phyloP scores from a whole-genome alignment of 139 green algal genomes.

The Tetraselmis striata region DNA sequence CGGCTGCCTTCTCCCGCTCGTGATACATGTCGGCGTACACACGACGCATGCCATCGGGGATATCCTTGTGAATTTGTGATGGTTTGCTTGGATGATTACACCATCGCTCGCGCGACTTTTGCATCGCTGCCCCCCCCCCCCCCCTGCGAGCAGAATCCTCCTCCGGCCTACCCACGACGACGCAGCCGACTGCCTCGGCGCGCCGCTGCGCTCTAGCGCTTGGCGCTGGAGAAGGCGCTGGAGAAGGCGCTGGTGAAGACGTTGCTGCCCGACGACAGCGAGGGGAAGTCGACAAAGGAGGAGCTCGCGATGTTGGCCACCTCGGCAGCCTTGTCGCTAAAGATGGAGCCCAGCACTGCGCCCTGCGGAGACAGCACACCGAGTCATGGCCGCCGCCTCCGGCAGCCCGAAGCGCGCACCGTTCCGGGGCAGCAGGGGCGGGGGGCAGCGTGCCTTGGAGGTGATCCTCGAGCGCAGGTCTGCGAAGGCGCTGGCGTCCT shows the following conservation, averaged over 20 bases:
- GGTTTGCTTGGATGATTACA: not conserved
- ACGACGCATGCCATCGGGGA: too few species aligned
- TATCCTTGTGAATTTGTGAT: not conserved
- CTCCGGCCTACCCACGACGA: not conserved
- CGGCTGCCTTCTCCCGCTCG: too few species aligned
- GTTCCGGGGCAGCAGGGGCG: too few species aligned
- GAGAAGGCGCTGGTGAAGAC: not conserved
- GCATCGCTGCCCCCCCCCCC: too few species aligned
- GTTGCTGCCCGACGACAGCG: not conserved
- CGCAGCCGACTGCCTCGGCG: not conserved
- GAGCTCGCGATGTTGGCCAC: not conserved
- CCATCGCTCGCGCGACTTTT: too few species aligned
- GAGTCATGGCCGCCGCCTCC: too few species aligned
- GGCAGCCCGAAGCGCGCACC: too few species aligned
- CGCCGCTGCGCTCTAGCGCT: not conserved
- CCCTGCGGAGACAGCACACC: not conserved
- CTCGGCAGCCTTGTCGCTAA: not conserved
- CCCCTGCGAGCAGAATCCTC: not conserved
- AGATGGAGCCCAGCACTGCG: not conserved
- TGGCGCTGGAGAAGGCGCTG: not conserved
- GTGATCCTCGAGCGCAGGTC: not conserved
- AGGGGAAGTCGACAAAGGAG: not conserved
- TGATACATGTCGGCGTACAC: too few species aligned
- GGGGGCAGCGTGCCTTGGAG: not conserved
- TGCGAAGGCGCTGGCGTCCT: not conserved